Percentiles rank a stretch among this genome's conserved stretches.
Evolutionary conservation across 352 stramenopile genomes (phyloP).

Genomic region (Globisporangium acanthophoron): DNA sequence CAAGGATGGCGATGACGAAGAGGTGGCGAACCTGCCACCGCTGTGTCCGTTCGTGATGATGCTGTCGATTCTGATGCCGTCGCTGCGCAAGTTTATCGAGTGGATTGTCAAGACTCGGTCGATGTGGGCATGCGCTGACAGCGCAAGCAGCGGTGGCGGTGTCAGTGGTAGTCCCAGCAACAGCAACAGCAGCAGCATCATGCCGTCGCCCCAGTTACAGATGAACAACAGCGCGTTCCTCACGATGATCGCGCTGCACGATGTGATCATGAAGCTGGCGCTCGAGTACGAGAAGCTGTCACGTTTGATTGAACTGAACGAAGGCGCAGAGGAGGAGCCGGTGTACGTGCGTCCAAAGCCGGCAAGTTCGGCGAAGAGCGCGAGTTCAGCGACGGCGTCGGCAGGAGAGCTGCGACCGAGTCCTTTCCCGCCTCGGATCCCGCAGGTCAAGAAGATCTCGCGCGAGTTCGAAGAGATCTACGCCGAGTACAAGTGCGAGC

Average conservation of each 20-base stretch:
- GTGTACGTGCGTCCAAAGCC: slow-evolving; percentile 4
- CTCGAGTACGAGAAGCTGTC: slow-evolving; percentile 24
- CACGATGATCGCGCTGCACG: slow-evolving; percentile 43
- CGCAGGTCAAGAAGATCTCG: slow-evolving; percentile 51
- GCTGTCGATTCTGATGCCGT: slow-evolving; percentile 48
- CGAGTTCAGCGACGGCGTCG: not conserved
- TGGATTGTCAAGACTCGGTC: slow-evolving; percentile 35
- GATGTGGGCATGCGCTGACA: slow-evolving; percentile 21
- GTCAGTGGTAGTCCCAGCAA: slow-evolving; percentile 3
- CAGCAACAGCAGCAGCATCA: slow-evolving; percentile 1
- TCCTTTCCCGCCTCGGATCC: slow-evolving; percentile 13
- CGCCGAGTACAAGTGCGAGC: slow-evolving; percentile 42
- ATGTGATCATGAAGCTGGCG: slow-evolving; percentile 30
- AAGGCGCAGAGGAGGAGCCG: slow-evolving; percentile 27
- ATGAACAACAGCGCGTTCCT: not conserved
- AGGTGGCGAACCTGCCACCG: not conserved
- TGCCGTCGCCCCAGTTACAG: not conserved
- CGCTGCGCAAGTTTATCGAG: slow-evolving; percentile 48
- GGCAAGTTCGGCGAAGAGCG: not conserved
- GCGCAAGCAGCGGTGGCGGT: not conserved
- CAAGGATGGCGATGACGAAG: not conserved
- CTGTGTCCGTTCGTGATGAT: slow-evolving; percentile 60
- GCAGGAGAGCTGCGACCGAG: not conserved
- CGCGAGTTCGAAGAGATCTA: slow-evolving; percentile 39
- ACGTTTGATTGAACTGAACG: slow-evolving; percentile 39